Evolutionary conservation across 306 rosid genomes (phyloP), one percentile per base, ranked within the genome.

Genomic region (Prunus campanulata): DNA sequence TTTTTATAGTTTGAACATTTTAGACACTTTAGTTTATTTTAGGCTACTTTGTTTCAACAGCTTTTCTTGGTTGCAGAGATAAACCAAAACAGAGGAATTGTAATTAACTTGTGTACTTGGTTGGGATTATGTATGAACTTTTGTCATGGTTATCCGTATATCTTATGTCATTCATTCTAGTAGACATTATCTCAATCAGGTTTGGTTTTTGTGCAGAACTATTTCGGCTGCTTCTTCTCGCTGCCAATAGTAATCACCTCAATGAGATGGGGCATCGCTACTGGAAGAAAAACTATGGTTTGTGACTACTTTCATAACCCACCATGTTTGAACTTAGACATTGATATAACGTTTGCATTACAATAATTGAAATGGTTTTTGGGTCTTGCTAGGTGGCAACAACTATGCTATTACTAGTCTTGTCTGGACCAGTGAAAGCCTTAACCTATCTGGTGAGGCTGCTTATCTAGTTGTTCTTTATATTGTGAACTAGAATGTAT

Each of bases 261-360:
- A 29, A 92, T 95, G 99, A 92, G 99, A 89, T 95, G 98, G 99
- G 99, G 98, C 13, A 55, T 82, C 61, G 86, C 90, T 46, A 93
- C 93, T 6, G 99, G 99, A 87, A 95, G 99, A 80, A 92, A 92
- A 84, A 92, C 99, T 66, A 85, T 95, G 99, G 99, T 95, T 77
- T 70, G 86, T 83, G 24, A 72, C 30, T 77, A 22, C 69, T 39
- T 39, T 59, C 24, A 76, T 80, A 52, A 62, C 72, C 75, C 68
- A 8, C 70, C 64, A 39, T 76, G 72, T 75, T 78, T 55, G 42
- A 68, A 55, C 39, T 8, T 55, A 2, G 14, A 57, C 12, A 52
- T 64, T 72, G 30, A 1, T 42, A 1, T 3, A 30, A 42, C 8
- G 1, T 42, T 56, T 18, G 22, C 5, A 27, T 61, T 74, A 12